Conservation (phyloP, 345 rosid species). For the Brassica rapa region DNA sequence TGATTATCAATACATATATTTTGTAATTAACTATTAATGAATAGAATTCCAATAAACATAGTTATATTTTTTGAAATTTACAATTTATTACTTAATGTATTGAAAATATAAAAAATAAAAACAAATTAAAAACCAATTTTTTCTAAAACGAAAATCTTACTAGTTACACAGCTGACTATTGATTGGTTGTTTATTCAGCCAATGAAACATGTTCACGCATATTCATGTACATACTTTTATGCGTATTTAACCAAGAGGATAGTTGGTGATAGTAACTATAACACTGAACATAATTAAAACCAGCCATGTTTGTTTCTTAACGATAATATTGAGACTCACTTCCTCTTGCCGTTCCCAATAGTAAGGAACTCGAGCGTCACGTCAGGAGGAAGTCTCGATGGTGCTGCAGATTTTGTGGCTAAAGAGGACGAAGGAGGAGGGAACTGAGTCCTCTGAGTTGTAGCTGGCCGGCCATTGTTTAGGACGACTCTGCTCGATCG, state of each 20-base stretch:
- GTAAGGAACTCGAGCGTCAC: constrained; percentile 74
- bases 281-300: background rate
- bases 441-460: constrained; percentile 71
- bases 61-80: no score
- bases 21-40: no score
- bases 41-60: no score
- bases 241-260: background rate
- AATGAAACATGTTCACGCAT: background rate
- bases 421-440: constrained; percentile 60
- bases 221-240: background rate
- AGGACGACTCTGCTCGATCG: constrained; percentile 59
- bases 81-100: no score
- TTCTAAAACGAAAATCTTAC: no score
- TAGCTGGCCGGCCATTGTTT: constrained; percentile 59
- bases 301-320: background rate
- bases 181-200: background rate
- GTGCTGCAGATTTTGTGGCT: constrained; percentile 49
- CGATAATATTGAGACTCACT: constrained; percentile 10
- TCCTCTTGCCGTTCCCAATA: constrained; percentile 49
- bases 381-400: constrained; percentile 57
- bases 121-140: no score
- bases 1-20: no score
- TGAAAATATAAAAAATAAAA: no score
- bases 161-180: background rate
- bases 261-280: background rate